Evolutionary conservation across 2,329 filamentous ascomycete species (phyloP), one percentile per base, ranked within the genome.

Genomic region (Fusarium sp.): DNA sequence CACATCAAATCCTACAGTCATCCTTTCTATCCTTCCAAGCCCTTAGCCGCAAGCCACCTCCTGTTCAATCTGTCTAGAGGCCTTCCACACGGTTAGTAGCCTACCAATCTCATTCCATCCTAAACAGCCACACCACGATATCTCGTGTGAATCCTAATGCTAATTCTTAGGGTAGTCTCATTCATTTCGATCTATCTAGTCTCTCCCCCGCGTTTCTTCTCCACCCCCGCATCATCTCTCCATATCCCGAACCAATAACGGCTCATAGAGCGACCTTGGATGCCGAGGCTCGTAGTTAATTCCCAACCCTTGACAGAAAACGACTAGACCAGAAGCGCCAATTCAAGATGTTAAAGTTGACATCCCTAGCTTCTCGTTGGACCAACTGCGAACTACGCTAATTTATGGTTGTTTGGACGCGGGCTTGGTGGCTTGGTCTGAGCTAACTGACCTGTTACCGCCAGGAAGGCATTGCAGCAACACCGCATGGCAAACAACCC

Each of bases 401-500:
- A 59, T 40, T 62, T 68, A 68, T 56, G 67, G 67, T 71, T 70
- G 67, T 70, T 68, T 65, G 49, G 49, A 68, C 10, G 11, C 18
- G 10, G 18, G 34, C 10, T 38, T 38, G 34, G 34, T 38, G 34
- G 34, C 67, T 56, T 54, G 45, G 48, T 41, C 48, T 24, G 18
- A 22, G 66, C 29, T 53, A 44, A 48, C 38, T 65, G 47, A 48
- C 62, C 55, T 67, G 41, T 62, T 53, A 57, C 58, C 25, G 40
- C 34, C 24, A 38, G 25, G 10, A 38, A 11, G 41, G 44, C 40
- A 38, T 47, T 58, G 56, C 53, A 59, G 54, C 20, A 65, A 53
- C 49, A 68, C 52, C 13, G 24, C 56, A 47, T 47, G 30, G 49
- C 25, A 40, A 63, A 29, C 59, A 57, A 55, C 48, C 49, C 49